phyloP scores from a whole-genome alignment of 129 eudicot species.

The Tanacetum coccineum region DNA sequence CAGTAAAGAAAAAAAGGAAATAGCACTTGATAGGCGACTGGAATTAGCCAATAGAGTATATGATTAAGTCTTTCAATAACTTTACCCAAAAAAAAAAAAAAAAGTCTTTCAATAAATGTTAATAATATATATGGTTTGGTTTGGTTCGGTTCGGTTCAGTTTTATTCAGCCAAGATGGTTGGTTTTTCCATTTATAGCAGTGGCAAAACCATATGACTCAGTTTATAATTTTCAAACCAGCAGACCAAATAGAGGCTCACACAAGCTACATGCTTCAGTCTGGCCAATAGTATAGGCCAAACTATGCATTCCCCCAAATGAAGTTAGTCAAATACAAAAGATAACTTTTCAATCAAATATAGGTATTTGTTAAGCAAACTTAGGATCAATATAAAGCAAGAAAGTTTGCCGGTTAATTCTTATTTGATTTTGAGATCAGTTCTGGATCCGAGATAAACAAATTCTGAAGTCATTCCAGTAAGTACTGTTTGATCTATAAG shows the following conservation, averaged over 20 bases:
- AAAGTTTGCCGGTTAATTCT: too few relatives aligned
- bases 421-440: neutral
- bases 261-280: neutral
- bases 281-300: neutral
- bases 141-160: too few relatives aligned
- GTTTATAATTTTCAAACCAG: neutral
- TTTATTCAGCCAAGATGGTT: neutral
- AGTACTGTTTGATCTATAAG: too few relatives aligned
- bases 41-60: neutral
- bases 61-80: neutral
- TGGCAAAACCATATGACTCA: neutral
- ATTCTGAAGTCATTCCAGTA: neutral
- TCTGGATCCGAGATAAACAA: neutral
- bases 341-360: neutral
- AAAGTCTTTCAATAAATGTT: neutral
- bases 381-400: neutral
- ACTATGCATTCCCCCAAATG: neutral
- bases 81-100: too few relatives aligned
- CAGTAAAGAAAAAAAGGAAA: neutral
- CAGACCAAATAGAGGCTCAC: neutral
- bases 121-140: neutral
- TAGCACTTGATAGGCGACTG: neutral
- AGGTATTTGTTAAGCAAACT: neutral
- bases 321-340: slow-evolving; percentile 11
- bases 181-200: neutral